A percentile compares a stretch with the other conserved stretches of the same genome.
phyloP scores from a whole-genome alignment of 140 eudicot genomes.

The Ambrosia hybrid region DNA sequence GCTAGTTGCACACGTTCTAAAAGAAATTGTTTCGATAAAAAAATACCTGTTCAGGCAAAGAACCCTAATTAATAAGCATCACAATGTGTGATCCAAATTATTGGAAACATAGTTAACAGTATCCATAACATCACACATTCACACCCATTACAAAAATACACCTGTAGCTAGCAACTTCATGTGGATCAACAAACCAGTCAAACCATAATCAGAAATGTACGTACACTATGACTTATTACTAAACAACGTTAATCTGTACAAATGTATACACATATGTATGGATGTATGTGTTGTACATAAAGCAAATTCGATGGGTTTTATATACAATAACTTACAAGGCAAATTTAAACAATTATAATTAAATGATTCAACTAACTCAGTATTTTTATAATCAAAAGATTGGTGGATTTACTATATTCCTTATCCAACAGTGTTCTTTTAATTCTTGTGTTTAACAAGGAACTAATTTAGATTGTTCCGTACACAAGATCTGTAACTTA shows the following conservation, averaged over 20 bases:
- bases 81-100: background rate
- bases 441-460: background rate
- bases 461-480: background rate
- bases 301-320: background rate
- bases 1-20: background rate
- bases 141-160: too few species aligned
- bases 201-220: too few species aligned
- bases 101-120: background rate
- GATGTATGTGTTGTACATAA: background rate
- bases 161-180: too few species aligned
- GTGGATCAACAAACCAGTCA: too few species aligned
- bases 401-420: background rate
- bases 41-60: background rate
- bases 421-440: background rate
- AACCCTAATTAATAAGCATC: background rate
- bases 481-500: background rate
- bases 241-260: too few species aligned
- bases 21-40: too few species aligned
- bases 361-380: constrained; percentile 10
- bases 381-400: background rate
- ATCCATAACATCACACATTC: too few species aligned
- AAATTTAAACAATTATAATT: background rate
- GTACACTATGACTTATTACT: too few species aligned
- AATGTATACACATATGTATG: background rate
- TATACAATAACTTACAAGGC: too few species aligned